phyloP scores from a whole-genome alignment of 176 grass and related monocot genomes.

The Hordeum marinum region DNA sequence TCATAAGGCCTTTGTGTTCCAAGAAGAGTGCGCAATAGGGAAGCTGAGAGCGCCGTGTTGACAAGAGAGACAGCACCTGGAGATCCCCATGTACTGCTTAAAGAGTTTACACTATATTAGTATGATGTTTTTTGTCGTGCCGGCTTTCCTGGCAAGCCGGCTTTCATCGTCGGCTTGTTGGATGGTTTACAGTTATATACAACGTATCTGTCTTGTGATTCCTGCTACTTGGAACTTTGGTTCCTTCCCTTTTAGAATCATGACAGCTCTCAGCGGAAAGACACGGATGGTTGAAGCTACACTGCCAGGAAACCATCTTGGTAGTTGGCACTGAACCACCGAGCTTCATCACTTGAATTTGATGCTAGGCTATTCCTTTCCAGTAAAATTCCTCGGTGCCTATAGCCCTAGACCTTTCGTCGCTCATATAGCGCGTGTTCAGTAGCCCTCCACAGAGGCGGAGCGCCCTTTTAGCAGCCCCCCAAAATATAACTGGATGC shows the following conservation, averaged over 20 bases:
- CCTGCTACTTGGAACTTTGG: not conserved
- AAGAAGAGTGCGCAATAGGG: not conserved
- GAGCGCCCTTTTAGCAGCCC: too few species aligned
- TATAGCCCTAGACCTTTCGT: not conserved
- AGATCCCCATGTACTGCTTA: not conserved
- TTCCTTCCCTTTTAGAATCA: not conserved
- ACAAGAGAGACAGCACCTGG: not conserved
- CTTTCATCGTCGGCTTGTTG: not conserved
- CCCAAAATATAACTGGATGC: too few species aligned
- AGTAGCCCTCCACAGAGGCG: too few species aligned
- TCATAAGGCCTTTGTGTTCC: conserved; percentile 8
- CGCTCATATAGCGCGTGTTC: too few species aligned
- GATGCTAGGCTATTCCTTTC: not conserved
- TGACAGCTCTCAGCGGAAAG: not conserved
- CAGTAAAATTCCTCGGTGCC: not conserved
- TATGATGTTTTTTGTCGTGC: not conserved
- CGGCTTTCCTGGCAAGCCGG: not conserved
- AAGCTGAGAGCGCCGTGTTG: not conserved
- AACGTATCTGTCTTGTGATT: not conserved
- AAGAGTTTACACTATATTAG: not conserved
- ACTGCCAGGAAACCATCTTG: not conserved
- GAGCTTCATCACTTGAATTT: not conserved
- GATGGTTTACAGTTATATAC: not conserved
- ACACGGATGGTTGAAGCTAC: not conserved
- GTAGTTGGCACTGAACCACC: not conserved